A percentile compares a stretch with the other conserved stretches of the same genome.
Conservation (phyloP, 192 early-diverging fungal species). For the Dissophora globulifera region DNA sequence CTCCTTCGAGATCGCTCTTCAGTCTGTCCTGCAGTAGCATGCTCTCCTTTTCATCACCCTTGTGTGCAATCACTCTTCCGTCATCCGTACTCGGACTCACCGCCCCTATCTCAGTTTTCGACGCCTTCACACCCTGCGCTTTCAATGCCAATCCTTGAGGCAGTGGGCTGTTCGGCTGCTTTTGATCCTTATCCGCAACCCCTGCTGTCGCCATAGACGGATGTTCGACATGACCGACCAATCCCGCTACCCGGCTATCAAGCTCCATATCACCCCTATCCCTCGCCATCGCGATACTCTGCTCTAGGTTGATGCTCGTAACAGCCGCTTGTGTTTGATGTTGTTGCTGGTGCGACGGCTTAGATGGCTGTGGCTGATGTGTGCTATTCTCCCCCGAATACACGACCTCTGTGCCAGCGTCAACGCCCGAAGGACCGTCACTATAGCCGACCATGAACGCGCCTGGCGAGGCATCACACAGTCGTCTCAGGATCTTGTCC, state of each 20-base stretch:
- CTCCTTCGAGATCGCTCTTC: not conserved
- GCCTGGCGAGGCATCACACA: conserved; percentile 39
- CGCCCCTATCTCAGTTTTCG: no score
- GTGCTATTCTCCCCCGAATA: conserved; percentile 35
- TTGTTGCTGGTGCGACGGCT: not conserved
- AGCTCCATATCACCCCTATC: conserved; percentile 12
- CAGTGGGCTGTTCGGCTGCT: not conserved
- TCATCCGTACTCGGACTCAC: no score
- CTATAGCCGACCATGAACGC: conserved; percentile 40
- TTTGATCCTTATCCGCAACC: not conserved
- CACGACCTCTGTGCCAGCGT: conserved; percentile 28
- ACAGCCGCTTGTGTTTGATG: not conserved
- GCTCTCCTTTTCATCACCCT: not conserved
- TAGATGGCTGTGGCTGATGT: not conserved
- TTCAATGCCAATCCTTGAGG: not conserved
- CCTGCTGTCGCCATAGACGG: not conserved
- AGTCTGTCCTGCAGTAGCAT: not conserved
- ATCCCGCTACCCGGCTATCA: conserved; percentile 8
- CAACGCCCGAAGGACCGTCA: conserved; percentile 36
- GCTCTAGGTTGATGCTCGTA: not conserved
- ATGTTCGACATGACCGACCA: conserved; percentile 36
- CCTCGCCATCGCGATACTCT: conserved; percentile 19
- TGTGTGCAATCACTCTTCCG: no score
- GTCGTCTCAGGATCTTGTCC: conserved; percentile 27
- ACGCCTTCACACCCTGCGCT: no score